Base-by-base conservation (phyloP, 2,329 filamentous ascomycete species). In the Pezicula radicicola region DNA sequence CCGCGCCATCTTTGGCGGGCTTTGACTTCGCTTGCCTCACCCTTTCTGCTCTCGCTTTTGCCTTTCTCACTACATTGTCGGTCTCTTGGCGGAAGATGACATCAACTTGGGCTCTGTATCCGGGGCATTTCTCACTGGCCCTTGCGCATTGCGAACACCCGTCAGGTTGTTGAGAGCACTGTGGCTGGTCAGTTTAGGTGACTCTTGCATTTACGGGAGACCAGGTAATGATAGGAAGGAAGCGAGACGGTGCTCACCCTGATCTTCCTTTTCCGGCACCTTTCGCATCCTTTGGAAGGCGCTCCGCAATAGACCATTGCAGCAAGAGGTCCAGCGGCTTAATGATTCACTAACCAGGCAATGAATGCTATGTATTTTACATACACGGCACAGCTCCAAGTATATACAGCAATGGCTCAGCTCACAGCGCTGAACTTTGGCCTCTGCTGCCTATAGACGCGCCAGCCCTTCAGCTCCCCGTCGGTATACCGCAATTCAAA, bases 81-180 rank as follows among this genome's bases (percentile, higher is more conserved):
- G 76, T 82, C 63, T 82, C 76, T 59, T 82, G 77, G 40, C 79
- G 74, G 58, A 83, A 82, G 71, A 82, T 80, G 54, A 82, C 71
- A 56, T 82, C 79, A 39, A 79, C 73, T 46, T 77, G 68, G 55
- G 79, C 78, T 41, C 79, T 70, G 58, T 83, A 83, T 50, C 79
- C 79, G 30, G 79, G 78, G 53, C 79, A 83, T 65, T 66, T 53
- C 48, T 76, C 70, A 52, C 76, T 71, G 40, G 77, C 74, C 60
- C 79, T 79, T 46, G 73, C 70, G 61, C 79, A 83, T 63, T 82
- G 79, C 45, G 77, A 77, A 52, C 79, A 83, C 44, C 73, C 71
- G 9, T 75, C 75, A 43, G 73, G 71, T 51, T 66, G 70, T 61
- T 80, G 75, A 58, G 82, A 79, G 62, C 79, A 83, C 78, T 81